These are phyloP conservation scores for Ceratobasidium sp. DNA, from an alignment of 1,284 basidiomycete genomes.

Conservation along the genomic window DNA sequence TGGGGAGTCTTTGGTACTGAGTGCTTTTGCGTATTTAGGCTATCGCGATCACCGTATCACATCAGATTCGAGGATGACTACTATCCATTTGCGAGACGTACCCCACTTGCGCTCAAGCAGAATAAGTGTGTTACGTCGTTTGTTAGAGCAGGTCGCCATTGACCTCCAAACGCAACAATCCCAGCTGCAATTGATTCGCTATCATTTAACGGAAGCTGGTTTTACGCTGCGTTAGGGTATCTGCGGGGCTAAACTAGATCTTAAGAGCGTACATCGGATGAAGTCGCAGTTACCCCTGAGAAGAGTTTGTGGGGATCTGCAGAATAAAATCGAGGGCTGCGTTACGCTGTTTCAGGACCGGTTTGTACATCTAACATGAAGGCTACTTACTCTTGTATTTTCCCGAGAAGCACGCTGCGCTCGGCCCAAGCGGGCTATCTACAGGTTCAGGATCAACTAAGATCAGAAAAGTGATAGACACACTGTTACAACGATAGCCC, in stretches of 20 bases:
- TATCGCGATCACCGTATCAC: conserved; percentile 35
- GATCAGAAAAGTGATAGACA: neutral
- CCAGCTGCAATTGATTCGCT: conserved; percentile 75
- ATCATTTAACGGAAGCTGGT: conserved; percentile 66
- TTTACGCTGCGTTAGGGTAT: conserved; percentile 29
- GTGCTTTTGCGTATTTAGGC: conserved; percentile 68
- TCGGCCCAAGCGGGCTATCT: conserved; percentile 30
- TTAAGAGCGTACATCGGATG: conserved; percentile 62
- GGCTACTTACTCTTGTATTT: conserved; percentile 23
- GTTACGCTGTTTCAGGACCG: neutral
- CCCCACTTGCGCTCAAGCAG: conserved; percentile 55
- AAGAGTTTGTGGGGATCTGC: conserved; percentile 79
- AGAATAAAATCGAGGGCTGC: conserved; percentile 68
- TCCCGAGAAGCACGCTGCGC: conserved; percentile 21
- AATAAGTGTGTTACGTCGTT: conserved; percentile 88
- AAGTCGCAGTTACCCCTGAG: conserved; percentile 78
- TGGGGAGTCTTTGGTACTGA: conserved; percentile 59
- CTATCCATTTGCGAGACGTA: too few species aligned
- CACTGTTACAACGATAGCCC: conserved; percentile 23
- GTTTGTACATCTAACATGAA: neutral
- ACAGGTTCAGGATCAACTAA: neutral
- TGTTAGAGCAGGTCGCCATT: conserved; percentile 76
- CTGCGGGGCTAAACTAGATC: neutral
- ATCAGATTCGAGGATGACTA: too few species aligned
- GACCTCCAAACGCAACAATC: conserved; percentile 80